Base-by-base conservation (phyloP, 2,329 filamentous ascomycete genomes). In the Aulographum hederae region DNA sequence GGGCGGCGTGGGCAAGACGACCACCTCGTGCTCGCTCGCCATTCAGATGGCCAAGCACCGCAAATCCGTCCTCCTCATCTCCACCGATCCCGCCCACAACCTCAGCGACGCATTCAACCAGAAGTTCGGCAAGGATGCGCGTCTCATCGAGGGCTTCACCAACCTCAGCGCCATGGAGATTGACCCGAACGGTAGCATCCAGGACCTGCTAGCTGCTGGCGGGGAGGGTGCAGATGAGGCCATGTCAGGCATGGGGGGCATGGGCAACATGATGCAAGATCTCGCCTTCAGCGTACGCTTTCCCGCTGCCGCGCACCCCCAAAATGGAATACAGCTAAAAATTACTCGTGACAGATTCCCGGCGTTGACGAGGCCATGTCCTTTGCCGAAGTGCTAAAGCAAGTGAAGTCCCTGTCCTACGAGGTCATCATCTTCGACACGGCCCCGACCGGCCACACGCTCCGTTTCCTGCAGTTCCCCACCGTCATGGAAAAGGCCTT, bases 301-400 rank as follows among this genome's bases (percentile, higher is more conserved):
- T n/a, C n/a, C n/a, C n/a, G 13, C n/a, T 18, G n/a, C 6, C 21
- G 17, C 30, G 11, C 14, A n/a, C 31, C 10, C 6, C 15, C n/a
- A 17, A n/a, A 34, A 25, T 32, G 8, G 29, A 33, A 12, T 28
- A 28, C 10, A 14, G 10, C 29, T 21, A 21, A 21, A 10, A 14
- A 10, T 23, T 8, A 12, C 13, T 31, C 18, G 17, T 27, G 27
- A 4, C 32, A 92, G 81, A 98, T 98, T 39, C 89, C 89, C 13
- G 89, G 89, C 58, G 92, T 98, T 39, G 89, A 98, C 53, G 89
- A 98, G 58, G 89, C 89, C 54, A 98, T 98, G 89, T 94, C 85
- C 35, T 98, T 98, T 51, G 89, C 89, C 53, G 89, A 98, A 62
- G 89, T 98, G 41, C 69, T 98, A 48, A 98, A 98, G 60, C 89